Evolutionary conservation across 495 filamentous ascomycete species (phyloP).

Genomic region (Aspergillus ellipticus): DNA sequence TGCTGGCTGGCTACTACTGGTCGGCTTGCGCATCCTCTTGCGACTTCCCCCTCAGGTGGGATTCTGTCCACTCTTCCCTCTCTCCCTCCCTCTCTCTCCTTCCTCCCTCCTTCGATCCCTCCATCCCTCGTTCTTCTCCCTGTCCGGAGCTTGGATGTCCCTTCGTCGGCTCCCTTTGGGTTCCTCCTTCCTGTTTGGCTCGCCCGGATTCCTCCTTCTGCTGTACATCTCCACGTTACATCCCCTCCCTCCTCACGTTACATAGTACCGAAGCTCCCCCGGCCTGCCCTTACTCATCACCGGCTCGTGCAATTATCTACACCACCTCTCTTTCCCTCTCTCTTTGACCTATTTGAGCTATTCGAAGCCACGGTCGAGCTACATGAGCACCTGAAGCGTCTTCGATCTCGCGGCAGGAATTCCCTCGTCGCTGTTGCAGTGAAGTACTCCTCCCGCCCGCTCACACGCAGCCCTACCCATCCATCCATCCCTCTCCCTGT

Average conservation of each 20-base stretch:
- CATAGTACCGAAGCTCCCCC: conserved; percentile 1
- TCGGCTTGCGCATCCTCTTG: conserved; percentile 2
- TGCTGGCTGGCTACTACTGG: background rate
- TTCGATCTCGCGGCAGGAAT: background rate
- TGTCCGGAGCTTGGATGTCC: background rate
- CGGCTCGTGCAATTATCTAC: background rate
- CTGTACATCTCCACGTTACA: background rate
- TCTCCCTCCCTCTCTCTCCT: background rate
- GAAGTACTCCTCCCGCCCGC: background rate
- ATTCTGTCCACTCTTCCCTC: background rate
- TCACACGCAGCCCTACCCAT: background rate
- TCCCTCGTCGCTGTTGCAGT: background rate
- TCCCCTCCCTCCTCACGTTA: conserved; percentile 7
- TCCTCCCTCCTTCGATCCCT: background rate
- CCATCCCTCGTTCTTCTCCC: background rate
- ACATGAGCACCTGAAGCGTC: background rate
- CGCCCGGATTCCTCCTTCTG: background rate
- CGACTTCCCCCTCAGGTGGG: background rate
- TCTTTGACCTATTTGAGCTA: background rate
- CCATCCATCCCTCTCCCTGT: background rate
- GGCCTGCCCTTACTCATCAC: conserved; percentile 3
- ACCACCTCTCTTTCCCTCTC: background rate
- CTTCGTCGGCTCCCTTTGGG: background rate
- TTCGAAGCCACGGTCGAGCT: background rate
- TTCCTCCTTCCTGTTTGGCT: background rate